Base-by-base conservation (phyloP, 2,329 filamentous ascomycete genomes). In the Fusarium citri region DNA sequence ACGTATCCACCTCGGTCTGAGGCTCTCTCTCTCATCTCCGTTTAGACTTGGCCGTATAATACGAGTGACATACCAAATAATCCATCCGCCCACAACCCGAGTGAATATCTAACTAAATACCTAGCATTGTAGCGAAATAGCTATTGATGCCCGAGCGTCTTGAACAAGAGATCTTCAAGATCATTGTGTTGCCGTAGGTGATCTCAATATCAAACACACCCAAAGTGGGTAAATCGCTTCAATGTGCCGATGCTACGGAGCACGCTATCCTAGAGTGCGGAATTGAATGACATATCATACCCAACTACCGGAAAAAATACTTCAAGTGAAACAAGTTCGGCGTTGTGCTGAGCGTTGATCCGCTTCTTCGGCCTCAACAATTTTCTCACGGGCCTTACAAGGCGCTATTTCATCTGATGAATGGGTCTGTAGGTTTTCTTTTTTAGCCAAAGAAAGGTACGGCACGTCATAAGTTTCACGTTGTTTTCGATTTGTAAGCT, bases 301-400 rank as follows among this genome's bases (percentile, higher is more conserved):
- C 11, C 45, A 34, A 54, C 46, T 71, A 77, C 76, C 75, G 77
- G 6, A 71, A 68, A 68, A 55, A 78, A 76, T 3, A 66, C 68
- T 47, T 77, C 76, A 47, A 76, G 72, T 16, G 75, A 48, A 8
- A 78, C 40, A 22, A 78, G 68, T 45, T 75, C 66, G 25, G 71
- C 66, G 22, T 73, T 69, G 5, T 55, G 10, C 34, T 37, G 18
- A 11, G 55, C 25, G 68, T 37, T 7, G 47, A 45, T 20, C 58
- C 67, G n/a, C 55, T 73, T 12, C 47, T 63, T 34, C 61, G 47
- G 40, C 79, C 55, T 55, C 65, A 12, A 72, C 68, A n/a, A 77
- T 69, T 34, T 67, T 59, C 16, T 71, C 59, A 2, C 76, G 64
- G 67, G 51, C 34, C 34, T 37, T 37, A n/a, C 3, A 11, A 37